These are phyloP conservation scores for Haplosporangium gracile DNA, from an alignment of 192 early-diverging fungal genomes.

Conservation along the genomic window DNA sequence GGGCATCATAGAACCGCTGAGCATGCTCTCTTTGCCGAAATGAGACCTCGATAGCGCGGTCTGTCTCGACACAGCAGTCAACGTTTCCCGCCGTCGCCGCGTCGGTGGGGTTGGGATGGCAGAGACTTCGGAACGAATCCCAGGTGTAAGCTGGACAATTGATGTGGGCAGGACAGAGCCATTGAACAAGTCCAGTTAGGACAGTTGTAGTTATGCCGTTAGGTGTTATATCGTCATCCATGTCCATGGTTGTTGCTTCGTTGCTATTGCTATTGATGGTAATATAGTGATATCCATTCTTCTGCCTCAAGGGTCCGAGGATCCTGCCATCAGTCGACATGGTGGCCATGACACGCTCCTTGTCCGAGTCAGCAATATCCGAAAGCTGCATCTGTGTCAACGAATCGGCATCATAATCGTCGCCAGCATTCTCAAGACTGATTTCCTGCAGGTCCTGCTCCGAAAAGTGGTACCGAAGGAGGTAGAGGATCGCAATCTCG, in stretches of 20 bases:
- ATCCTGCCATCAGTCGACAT: conserved; percentile 21
- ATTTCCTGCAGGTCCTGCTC: conserved; percentile 11
- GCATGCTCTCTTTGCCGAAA: conserved; percentile 20
- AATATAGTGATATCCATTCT: neutral
- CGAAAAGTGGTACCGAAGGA: conserved; percentile 16
- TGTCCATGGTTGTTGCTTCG: neutral
- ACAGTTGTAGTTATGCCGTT: neutral
- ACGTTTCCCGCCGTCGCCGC: neutral
- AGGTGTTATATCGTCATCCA: neutral
- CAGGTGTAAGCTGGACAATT: neutral
- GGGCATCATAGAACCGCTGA: conserved; percentile 7
- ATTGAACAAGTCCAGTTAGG: neutral
- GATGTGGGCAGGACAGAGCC: conserved; percentile 21
- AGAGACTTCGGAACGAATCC: neutral
- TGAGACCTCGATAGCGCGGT: conserved; percentile 16
- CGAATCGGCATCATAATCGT: neutral
- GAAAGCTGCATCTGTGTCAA: neutral
- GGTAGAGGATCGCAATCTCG: conserved; percentile 22
- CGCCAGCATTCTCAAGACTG: neutral
- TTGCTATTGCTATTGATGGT: neutral
- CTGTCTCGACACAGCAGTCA: conserved; percentile 15
- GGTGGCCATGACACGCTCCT: neutral
- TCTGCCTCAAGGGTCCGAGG: conserved; percentile 16
- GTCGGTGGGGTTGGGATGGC: neutral
- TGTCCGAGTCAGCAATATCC: conserved; percentile 14